Evolutionary conservation across 345 rosid genomes (phyloP).

Genomic region (Gossypium arboreum): DNA sequence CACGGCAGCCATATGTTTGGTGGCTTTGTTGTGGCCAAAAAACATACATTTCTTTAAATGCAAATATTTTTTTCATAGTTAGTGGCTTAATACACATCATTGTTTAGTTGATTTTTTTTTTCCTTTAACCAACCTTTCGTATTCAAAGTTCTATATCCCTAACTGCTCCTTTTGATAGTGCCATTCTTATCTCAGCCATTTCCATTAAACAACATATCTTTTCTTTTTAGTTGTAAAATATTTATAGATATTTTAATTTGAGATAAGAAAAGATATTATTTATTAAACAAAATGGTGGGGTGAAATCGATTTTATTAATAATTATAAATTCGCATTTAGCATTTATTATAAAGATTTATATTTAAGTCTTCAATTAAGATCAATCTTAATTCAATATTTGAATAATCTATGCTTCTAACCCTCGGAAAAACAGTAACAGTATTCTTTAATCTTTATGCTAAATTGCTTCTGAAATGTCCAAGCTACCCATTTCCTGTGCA

Average conservation of each 20-base stretch:
- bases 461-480: slow-evolving; percentile 10
- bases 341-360: no score
- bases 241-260: no score
- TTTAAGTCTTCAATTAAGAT: no score
- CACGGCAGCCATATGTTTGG: not conserved
- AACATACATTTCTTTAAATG: not conserved
- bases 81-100: slow-evolving; percentile 17
- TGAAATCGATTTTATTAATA: no score
- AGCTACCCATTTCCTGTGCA: not conserved
- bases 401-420: no score
- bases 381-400: no score
- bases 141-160: no score
- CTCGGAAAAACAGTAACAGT: not conserved
- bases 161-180: slow-evolving; percentile 19
- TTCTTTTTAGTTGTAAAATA: no score
- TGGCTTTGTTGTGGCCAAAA: no score
- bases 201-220: slow-evolving; percentile 11
- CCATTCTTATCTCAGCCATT: slow-evolving; percentile 15
- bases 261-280: no score
- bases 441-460: not conserved
- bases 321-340: no score
- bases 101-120: not conserved
- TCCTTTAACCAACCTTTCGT: not conserved
- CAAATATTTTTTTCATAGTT: not conserved
- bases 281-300: no score